phyloP scores from a whole-genome alignment of 371 early-diverging fungal genomes.

The Mucor plumbeus region DNA sequence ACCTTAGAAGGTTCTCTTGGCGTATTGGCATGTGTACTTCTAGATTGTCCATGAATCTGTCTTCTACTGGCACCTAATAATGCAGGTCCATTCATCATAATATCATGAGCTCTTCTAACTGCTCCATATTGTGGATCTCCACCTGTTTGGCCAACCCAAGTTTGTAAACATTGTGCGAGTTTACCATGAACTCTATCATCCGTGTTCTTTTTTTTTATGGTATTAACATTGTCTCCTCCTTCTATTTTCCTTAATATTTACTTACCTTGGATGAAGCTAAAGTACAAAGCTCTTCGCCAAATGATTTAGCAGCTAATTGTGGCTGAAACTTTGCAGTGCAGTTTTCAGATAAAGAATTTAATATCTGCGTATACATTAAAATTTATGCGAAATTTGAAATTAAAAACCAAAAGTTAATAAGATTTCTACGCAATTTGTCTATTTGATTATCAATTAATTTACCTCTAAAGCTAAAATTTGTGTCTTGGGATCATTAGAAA shows the following conservation, averaged over 20 bases:
- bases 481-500: conserved; percentile 33
- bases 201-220: conserved; percentile 20
- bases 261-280: conserved; percentile 41
- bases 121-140: conserved; percentile 39
- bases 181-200: conserved; percentile 47
- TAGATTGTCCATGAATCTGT: conserved; percentile 12
- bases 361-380: conserved; percentile 25
- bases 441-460: not conserved
- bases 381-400: not conserved
- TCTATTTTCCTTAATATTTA: not conserved
- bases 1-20: conserved; percentile 25
- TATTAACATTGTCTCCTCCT: not conserved
- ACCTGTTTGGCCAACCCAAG: conserved; percentile 40
- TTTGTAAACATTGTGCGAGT: conserved; percentile 43
- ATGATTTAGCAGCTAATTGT: conserved; percentile 49
- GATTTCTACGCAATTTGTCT: too few species aligned
- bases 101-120: conserved; percentile 38
- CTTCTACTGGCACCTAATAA: conserved; percentile 8
- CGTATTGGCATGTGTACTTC: not conserved
- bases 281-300: conserved; percentile 44
- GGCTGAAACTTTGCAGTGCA: conserved; percentile 38
- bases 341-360: conserved; percentile 52
- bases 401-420: too few species aligned
- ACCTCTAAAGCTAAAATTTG: conserved; percentile 50
- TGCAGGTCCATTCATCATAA: conserved; percentile 30